Conservation (phyloP, 2,329 filamentous ascomycete species). For the Stemphylium vesicarium region DNA sequence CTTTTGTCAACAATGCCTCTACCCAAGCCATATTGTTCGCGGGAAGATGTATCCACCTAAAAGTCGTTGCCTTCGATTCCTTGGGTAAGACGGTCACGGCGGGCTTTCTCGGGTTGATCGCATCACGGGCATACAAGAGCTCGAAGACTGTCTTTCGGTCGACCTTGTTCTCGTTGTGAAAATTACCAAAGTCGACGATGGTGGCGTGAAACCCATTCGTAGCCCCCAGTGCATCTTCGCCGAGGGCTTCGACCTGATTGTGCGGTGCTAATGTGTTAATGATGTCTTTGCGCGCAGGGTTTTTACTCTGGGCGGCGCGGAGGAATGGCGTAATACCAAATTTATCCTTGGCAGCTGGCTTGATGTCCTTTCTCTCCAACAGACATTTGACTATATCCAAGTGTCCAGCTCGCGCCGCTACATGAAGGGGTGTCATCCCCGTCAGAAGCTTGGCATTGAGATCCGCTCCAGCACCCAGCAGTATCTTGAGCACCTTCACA, state of each 20-base stretch:
- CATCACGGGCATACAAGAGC: slow-evolving; percentile 44
- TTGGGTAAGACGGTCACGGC: slow-evolving; percentile 47
- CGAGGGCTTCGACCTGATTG: slow-evolving; percentile 47
- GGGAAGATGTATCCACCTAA: slow-evolving; percentile 56
- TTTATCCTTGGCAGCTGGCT: slow-evolving; percentile 49
- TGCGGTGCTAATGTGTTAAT: slow-evolving; percentile 52
- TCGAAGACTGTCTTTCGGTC: slow-evolving; percentile 43
- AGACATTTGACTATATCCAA: slow-evolving; percentile 47
- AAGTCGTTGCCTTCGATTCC: slow-evolving; percentile 50
- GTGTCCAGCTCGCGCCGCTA: slow-evolving; percentile 47
- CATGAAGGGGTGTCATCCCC: slow-evolving; percentile 48
- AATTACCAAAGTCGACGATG: slow-evolving; percentile 49
- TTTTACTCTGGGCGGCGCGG: slow-evolving; percentile 49
- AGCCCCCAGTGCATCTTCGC: slow-evolving; percentile 43
- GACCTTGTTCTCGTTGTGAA: slow-evolving; percentile 45
- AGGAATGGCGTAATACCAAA: slow-evolving; percentile 55
- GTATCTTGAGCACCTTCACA: slow-evolving; percentile 37
- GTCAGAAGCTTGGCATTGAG: slow-evolving; percentile 42
- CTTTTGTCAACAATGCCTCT: slow-evolving; percentile 68
- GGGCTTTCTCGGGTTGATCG: slow-evolving; percentile 42
- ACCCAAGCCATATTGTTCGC: slow-evolving; percentile 66
- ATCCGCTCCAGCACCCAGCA: slow-evolving; percentile 43
- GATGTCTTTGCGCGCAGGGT: slow-evolving; percentile 45
- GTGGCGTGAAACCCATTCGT: slow-evolving; percentile 49
- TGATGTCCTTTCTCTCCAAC: slow-evolving; percentile 44